These are phyloP conservation scores for Curvularia eragrostidis DNA, from an alignment of 2,329 filamentous ascomycete species.

Conservation along the genomic window DNA sequence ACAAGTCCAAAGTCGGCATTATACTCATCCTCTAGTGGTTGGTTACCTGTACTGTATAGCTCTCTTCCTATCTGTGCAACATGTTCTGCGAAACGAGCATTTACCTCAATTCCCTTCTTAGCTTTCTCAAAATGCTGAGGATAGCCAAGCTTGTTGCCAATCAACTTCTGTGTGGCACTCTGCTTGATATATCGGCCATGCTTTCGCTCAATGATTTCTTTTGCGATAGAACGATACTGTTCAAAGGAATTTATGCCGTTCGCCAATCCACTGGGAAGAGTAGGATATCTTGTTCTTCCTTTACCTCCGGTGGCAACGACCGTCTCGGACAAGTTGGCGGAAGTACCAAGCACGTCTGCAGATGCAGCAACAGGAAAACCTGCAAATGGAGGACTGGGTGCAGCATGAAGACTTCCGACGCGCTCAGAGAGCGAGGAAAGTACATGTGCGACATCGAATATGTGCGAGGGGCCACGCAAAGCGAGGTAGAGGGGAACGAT, in stretches of 20 bases:
- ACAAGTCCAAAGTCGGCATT: slow-evolving; percentile 11
- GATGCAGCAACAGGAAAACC: neutral
- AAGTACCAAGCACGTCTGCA: neutral
- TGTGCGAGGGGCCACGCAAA: neutral
- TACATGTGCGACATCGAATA: neutral
- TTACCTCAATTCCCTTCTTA: slow-evolving; percentile 14
- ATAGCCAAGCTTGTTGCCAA: slow-evolving; percentile 16
- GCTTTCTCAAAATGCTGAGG: slow-evolving; percentile 12
- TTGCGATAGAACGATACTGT: neutral
- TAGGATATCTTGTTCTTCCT: neutral
- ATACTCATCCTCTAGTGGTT: slow-evolving; percentile 10
- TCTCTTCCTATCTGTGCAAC: slow-evolving; percentile 9
- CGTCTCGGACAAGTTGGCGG: neutral
- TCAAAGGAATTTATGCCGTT: neutral
- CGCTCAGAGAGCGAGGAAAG: neutral
- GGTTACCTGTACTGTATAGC: slow-evolving; percentile 7
- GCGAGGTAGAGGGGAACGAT: neutral
- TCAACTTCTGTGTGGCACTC: slow-evolving; percentile 11
- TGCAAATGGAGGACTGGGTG: neutral
- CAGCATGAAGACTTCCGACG: neutral
- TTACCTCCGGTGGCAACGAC: neutral
- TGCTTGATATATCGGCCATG: slow-evolving; percentile 8
- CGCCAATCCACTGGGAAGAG: neutral
- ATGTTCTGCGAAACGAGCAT: slow-evolving; percentile 9
- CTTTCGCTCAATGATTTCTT: neutral